phyloP scores from a whole-genome alignment of 345 rosid genomes.

The Eucalyptus pauciflora region DNA sequence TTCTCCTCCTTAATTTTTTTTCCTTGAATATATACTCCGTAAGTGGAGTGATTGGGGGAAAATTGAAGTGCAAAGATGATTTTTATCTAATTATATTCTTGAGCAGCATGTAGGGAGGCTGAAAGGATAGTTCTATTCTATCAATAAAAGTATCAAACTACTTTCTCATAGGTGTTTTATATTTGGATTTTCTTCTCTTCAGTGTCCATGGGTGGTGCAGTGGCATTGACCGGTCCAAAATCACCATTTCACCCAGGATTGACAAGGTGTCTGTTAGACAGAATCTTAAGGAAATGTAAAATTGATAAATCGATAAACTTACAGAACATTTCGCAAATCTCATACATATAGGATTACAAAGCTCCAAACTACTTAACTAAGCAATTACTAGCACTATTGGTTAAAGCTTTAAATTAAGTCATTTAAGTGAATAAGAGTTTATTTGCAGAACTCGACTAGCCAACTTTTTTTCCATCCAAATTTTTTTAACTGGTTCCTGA shows the following conservation, averaged over 20 bases:
- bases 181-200: neutral
- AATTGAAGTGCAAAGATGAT: neutral
- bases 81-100: neutral
- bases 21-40: neutral
- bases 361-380: neutral
- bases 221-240: neutral
- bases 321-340: neutral
- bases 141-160: neutral
- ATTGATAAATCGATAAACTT: neutral
- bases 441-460: neutral
- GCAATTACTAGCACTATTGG: neutral
- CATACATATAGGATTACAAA: neutral
- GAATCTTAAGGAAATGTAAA: neutral
- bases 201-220: neutral
- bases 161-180: neutral
- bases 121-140: neutral
- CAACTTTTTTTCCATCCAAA: neutral
- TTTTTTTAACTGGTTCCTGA: neutral
- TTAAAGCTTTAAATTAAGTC: neutral
- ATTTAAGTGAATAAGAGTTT: neutral
- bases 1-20: neutral
- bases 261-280: neutral
- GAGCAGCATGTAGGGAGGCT: neutral
- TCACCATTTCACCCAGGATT: neutral
- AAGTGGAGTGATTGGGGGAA: neutral